A percentile compares a stretch with the other conserved stretches of the same genome.
Evolutionary conservation across 371 early-diverging fungal genomes (phyloP).

Genomic region (Circinella minor): DNA sequence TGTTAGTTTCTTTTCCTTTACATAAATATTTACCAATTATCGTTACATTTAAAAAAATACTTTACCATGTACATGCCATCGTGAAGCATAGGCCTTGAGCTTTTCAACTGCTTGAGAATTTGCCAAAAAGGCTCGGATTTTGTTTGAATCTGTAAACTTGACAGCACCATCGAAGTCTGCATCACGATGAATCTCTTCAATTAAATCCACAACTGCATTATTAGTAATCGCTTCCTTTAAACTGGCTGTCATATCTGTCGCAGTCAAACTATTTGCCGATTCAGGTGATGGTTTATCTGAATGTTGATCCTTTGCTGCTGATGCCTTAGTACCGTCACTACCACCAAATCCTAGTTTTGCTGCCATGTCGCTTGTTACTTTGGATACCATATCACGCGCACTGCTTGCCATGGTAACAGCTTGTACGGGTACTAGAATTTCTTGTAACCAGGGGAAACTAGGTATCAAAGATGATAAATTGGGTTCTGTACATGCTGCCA

Average conservation of each 20-base stretch:
- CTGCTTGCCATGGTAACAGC: constrained; percentile 8
- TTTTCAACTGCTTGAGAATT: constrained; percentile 29
- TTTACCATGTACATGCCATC: constrained; percentile 41
- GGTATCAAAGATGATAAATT: constrained; percentile 24
- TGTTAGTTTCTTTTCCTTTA: too few species aligned
- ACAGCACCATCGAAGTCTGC: constrained; percentile 34
- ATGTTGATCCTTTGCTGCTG: background rate
- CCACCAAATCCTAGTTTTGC: constrained; percentile 15
- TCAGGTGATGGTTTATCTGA: background rate
- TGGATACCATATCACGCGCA: constrained; percentile 16
- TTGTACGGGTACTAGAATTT: background rate
- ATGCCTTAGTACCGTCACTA: background rate
- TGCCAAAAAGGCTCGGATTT: constrained; percentile 23
- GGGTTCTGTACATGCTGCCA: constrained; percentile 44
- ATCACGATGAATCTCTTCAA: constrained; percentile 35
- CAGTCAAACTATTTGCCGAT: constrained; percentile 8
- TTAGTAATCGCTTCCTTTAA: constrained; percentile 13
- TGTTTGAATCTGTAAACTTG: constrained; percentile 20
- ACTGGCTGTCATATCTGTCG: constrained; percentile 5
- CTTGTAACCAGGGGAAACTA: constrained; percentile 13
- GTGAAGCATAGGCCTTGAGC: constrained; percentile 32
- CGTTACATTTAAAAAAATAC: background rate
- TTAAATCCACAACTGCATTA: constrained; percentile 33
- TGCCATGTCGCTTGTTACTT: constrained; percentile 14
- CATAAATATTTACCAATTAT: background rate